These are phyloP conservation scores for Suhomyces bribrorum DNA, from an alignment of 1,139 yeast species.

Conservation along the genomic window DNA sequence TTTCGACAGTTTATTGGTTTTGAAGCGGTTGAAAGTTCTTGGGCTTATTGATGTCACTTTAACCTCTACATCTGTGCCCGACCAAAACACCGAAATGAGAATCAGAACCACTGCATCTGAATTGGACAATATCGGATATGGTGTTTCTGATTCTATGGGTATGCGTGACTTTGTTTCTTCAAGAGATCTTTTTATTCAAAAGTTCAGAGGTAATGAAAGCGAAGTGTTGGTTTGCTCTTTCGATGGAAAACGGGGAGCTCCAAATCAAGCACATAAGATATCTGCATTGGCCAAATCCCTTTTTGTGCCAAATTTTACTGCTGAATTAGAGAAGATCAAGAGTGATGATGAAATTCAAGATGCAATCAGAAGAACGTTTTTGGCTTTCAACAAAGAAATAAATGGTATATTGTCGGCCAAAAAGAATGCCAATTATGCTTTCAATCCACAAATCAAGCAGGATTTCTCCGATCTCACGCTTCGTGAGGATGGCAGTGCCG, in stretches of 20 bases:
- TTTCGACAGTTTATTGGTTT: constrained; percentile 74
- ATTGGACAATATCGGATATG: constrained; percentile 76
- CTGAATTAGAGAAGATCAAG: constrained; percentile 58
- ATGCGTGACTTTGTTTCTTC: constrained; percentile 64
- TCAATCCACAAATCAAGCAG: constrained; percentile 23
- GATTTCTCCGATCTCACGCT: constrained; percentile 49
- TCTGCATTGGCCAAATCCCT: constrained; percentile 75
- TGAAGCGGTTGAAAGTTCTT: constrained; percentile 69
- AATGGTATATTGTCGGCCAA: constrained; percentile 43
- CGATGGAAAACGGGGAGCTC: constrained; percentile 73
- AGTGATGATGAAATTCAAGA: constrained; percentile 49
- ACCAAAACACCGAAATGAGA: constrained; percentile 79
- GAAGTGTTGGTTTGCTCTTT: constrained; percentile 76
- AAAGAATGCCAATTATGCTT: constrained; percentile 30
- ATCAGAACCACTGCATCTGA: constrained; percentile 92
- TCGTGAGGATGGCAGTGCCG: constrained; percentile 73
- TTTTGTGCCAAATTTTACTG: constrained; percentile 62
- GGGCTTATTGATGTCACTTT: constrained; percentile 96
- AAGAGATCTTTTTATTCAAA: constrained; percentile 84
- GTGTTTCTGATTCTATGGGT: constrained; percentile 89
- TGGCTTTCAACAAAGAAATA: constrained; percentile 79
- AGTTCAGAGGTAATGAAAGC: constrained; percentile 79
- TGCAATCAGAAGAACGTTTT: constrained; percentile 79
- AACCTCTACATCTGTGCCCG: constrained; percentile 83
- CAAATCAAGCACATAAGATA: constrained; percentile 64